Evolutionary conservation across 148 eudicot species (phyloP).

Genomic region (Oxyria digyna): DNA sequence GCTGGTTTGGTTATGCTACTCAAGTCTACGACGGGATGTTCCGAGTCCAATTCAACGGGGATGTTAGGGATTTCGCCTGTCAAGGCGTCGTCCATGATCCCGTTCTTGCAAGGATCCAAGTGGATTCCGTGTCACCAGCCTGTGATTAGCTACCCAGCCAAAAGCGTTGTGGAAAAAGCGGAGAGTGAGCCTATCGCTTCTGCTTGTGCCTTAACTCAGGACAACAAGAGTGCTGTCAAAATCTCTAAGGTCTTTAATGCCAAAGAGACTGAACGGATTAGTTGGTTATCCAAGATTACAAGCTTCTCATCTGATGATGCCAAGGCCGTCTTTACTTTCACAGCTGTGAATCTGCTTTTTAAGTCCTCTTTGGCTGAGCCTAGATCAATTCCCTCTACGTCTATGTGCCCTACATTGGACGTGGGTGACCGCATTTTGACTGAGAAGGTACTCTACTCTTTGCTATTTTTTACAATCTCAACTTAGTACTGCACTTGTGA

Average conservation of each 20-base stretch:
- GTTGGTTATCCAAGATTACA: constrained; percentile 42
- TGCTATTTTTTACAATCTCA: not conserved
- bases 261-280: constrained; percentile 12
- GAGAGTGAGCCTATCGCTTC: constrained; percentile 7
- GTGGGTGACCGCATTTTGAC: constrained; percentile 80
- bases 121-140: constrained; percentile 65
- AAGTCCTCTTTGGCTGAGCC: constrained; percentile 73
- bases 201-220: constrained; percentile 8
- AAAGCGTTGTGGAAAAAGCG: constrained; percentile 30
- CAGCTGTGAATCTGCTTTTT: constrained; percentile 54
- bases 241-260: constrained; percentile 1
- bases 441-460: constrained; percentile 53
- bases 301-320: constrained; percentile 59
- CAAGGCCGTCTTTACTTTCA: constrained; percentile 65
- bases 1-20: constrained; percentile 34
- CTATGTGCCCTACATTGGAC: constrained; percentile 79
- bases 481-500: not conserved
- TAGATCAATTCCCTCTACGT: constrained; percentile 66
- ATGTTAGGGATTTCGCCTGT: constrained; percentile 38
- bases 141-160: not conserved
- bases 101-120: constrained; percentile 51
- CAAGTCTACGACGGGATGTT: constrained; percentile 19
- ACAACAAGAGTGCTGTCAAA: not conserved
- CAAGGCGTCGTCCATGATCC: constrained; percentile 34
- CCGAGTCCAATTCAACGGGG: constrained; percentile 7